Evolutionary conservation across 371 early-diverging fungal species (phyloP), one percentile per base, ranked within the genome.

Genomic region (Circinella minor): DNA sequence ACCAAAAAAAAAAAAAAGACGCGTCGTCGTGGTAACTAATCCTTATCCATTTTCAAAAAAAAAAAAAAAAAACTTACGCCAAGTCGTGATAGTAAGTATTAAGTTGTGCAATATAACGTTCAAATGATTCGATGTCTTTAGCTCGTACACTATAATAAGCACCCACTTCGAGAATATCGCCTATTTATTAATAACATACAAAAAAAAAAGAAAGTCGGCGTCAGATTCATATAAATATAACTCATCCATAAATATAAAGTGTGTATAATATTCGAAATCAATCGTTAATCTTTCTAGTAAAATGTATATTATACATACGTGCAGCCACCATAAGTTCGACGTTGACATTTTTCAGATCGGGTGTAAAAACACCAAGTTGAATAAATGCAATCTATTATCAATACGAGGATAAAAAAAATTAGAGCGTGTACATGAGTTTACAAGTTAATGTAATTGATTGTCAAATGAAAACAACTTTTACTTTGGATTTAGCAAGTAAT

Each of bases 41-140:
- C 11, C 43, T 9, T 11, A 11, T 9, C 43, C 11, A 6, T 43
- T 43, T 43, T 11, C 43, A 2, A 43, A 15, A 47, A 15, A 20
- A 13, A 13, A 51, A 14, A 51, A 51, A 5, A 13, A 15, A 11
- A 20, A 77, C 79, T 69, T 83, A 93, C 93, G 83, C 90, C 76
- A 90, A 84, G 74, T 95, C 97, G 66, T 88, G 88, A 76, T 98
- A 97, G 76, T 92, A 97, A 17, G 93, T 88, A 74, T 92, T 88
- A 47, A 98, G 90, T 82, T 98, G 98, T n/a, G 95, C 88, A 75
- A 96, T 90, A 76, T 95, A 96, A 71, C 97, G 90, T 81, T 97
- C 98, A 76, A 98, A 97, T 15, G 94, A 87, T 13, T 91, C 89
- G 71, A 95, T 94, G 62, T 98, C 94, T 73, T 93, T 89, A 27